Percentiles rank a stretch among this genome's conserved stretches.
phyloP scores from a whole-genome alignment of 176 grass and related monocot species.

The Musa schizocarpa region DNA sequence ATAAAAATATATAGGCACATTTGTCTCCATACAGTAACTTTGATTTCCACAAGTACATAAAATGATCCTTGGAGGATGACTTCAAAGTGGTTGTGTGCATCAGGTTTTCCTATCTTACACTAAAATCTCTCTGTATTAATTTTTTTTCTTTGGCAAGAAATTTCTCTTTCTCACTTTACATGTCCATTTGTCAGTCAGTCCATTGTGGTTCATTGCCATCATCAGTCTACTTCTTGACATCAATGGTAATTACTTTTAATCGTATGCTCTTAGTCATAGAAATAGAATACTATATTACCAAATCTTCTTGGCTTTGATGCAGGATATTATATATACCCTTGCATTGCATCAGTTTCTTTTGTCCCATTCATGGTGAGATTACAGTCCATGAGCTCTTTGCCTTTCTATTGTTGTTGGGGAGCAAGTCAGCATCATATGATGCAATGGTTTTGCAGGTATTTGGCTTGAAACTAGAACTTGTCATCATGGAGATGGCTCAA shows the following conservation, averaged over 20 bases:
- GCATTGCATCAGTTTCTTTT: slow-evolving; percentile 39
- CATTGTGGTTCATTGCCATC: slow-evolving; percentile 54
- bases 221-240: slow-evolving; percentile 47
- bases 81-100: slow-evolving; percentile 87
- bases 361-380: slow-evolving; percentile 43
- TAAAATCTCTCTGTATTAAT: slow-evolving; percentile 1
- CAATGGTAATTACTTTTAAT: slow-evolving; percentile 1
- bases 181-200: background rate
- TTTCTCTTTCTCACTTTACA: background rate
- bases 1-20: slow-evolving; percentile 40
- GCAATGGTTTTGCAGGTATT: slow-evolving; percentile 31
- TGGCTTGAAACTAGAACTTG: slow-evolving; percentile 68
- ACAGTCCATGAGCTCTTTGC: too few relatives aligned
- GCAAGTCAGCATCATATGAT: background rate
- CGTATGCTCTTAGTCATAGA: too few relatives aligned
- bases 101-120: slow-evolving; percentile 33
- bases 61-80: slow-evolving; percentile 80
- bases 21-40: slow-evolving; percentile 49
- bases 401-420: background rate
- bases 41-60: slow-evolving; percentile 87
- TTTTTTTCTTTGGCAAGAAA: slow-evolving; percentile 12
- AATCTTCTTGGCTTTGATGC: background rate
- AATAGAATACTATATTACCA: too few relatives aligned
- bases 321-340: slow-evolving; percentile 31
- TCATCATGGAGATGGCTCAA: slow-evolving; percentile 86